Base-by-base conservation (phyloP, 495 filamentous ascomycete species). In the Penicillium taxi region DNA sequence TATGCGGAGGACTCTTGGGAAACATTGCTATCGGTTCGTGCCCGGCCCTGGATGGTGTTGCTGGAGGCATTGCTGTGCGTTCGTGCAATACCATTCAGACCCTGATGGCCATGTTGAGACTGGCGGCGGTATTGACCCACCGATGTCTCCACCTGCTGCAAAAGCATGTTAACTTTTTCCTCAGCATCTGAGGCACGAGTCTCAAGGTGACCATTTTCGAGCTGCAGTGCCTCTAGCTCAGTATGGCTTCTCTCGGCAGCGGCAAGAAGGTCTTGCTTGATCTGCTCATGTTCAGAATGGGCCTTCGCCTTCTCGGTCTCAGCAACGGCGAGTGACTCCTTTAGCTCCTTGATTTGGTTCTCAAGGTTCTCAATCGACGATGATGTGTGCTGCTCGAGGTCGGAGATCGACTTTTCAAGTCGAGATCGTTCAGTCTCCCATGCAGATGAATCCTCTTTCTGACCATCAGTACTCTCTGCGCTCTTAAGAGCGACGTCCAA, bases 61-160 rank as follows among this genome's bases (percentile, higher is more conserved):
- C 59, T 67, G 7, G 67, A 68, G n/a, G 68, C 60, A 26, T 63
- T 62, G 45, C 66, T 70, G 31, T 67, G 58, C 23, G 53, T 61
- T 35, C 67, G 59, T 5, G 63, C 60, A 42, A 67, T 58, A 11
- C 63, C 53, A 53, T 68, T 64, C 42, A 50, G 20, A 26, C 53
- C 53, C 32, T 59, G 58, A n/a, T n/a, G n/a, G 8, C 56, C 61
- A 33, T 72, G 69, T 31, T 80, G 74, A 4, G 77, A 82, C 52
- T 84, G 88, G 31, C 91, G 81, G 29, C 91, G 83, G 59, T 94
- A 96, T 50, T 90, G 91, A 58, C 90, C 89, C 11, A 99, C 91
- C 2, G 86, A 93, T 9, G 76, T 76, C 52, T 89, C 89, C 20
- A 99, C 86, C 51, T 96, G 90, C 55, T 96, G 87, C 17, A 99